Evolutionary conservation across 106 monocot genomes (phyloP).

Genomic region (Phalaenopsis equestris): DNA sequence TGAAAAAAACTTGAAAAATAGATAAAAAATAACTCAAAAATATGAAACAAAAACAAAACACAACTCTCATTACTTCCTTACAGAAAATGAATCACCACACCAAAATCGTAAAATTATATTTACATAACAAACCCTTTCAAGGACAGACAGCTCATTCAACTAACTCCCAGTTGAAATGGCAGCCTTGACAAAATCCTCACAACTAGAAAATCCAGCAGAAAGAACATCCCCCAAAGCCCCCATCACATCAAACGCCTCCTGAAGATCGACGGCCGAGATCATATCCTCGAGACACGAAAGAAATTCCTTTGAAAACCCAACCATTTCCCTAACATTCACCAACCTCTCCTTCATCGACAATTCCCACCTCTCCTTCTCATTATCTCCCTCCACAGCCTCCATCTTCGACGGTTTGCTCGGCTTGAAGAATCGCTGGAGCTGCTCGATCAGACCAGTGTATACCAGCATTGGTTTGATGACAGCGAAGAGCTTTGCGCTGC

Average conservation of each 20-base stretch:
- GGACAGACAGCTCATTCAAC: too few relatives aligned
- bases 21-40: too few relatives aligned
- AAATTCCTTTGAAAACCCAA: conserved; percentile 67
- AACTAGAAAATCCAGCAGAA: conserved; percentile 45
- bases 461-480: conserved; percentile 81
- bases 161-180: conserved; percentile 26
- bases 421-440: conserved; percentile 88
- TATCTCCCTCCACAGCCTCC: not conserved
- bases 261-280: conserved; percentile 53
- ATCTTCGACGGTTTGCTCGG: conserved; percentile 6
- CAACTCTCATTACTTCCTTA: too few relatives aligned
- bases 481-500: conserved; percentile 39
- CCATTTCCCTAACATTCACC: conserved; percentile 88
- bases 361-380: conserved; percentile 70
- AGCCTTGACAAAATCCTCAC: conserved; percentile 75
- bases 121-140: too few relatives aligned
- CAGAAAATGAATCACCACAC: too few relatives aligned
- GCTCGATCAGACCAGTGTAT: conserved; percentile 85
- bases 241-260: conserved; percentile 87
- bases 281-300: conserved; percentile 93
- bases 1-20: too few relatives aligned
- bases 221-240: conserved; percentile 51
- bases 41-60: too few relatives aligned
- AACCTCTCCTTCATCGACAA: conserved; percentile 74
- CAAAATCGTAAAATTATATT: too few relatives aligned